These are phyloP conservation scores for Penicillium sp. DNA, from an alignment of 2,329 filamentous ascomycete species.

Conservation along the genomic window DNA sequence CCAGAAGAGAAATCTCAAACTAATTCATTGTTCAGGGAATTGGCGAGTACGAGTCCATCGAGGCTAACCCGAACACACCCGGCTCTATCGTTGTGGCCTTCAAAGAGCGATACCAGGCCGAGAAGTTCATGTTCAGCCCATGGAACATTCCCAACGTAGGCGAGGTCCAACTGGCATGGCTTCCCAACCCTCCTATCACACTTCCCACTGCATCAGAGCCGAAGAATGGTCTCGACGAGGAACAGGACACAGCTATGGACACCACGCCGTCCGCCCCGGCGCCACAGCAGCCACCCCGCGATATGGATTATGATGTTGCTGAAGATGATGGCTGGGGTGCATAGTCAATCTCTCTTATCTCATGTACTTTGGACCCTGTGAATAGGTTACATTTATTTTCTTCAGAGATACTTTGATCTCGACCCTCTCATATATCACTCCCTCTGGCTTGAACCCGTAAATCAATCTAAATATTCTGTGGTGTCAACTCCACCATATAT, in stretches of 20 bases:
- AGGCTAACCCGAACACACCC: conserved; percentile 40
- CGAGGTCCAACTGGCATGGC: conserved; percentile 57
- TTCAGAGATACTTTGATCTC: neutral
- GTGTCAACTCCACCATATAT: conserved; percentile 36
- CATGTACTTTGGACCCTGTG: conserved; percentile 5
- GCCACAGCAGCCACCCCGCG: conserved; percentile 23
- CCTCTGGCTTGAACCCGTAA: too few relatives aligned
- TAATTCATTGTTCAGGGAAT: conserved; percentile 36
- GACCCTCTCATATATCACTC: neutral
- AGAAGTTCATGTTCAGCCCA: conserved; percentile 53
- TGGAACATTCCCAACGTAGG: conserved; percentile 53
- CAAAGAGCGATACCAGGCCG: conserved; percentile 54
- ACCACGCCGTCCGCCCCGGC: conserved; percentile 13
- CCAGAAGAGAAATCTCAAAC: neutral
- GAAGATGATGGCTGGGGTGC: conserved; percentile 49
- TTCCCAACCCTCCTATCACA: conserved; percentile 40
- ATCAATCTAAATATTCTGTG: conserved; percentile 24
- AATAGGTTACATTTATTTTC: conserved; percentile 5
- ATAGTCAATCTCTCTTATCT: conserved; percentile 9
- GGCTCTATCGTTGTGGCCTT: conserved; percentile 46
- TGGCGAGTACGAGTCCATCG: conserved; percentile 49
- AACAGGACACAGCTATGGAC: conserved; percentile 36
- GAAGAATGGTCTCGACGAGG: conserved; percentile 27
- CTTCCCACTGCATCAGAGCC: conserved; percentile 17
- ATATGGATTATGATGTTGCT: conserved; percentile 54